Base-by-base conservation (phyloP, 805 yeast genomes). In the Hemisphaericaspora nanyangensis region DNA sequence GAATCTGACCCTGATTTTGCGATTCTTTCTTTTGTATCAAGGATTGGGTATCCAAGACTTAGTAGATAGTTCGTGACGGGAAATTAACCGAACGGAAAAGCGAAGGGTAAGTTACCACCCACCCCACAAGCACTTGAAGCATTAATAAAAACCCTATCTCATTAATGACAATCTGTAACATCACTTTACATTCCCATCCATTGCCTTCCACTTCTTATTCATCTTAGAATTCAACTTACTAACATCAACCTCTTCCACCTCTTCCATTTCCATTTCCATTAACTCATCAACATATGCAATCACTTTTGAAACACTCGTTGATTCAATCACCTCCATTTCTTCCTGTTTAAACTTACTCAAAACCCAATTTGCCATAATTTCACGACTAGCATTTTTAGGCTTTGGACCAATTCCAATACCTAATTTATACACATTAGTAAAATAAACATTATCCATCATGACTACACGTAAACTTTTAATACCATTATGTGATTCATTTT, bases 331-430 rank as follows among this genome's bases (percentile, higher is more conserved):
- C 17, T 42, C 27, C 35, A 49, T 50, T 39, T 68, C 72, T 1
- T 46, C 44, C 8, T 29, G 46, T 19, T 42, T 54, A 45, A 68
- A 63, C 16, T 47, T 43, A 3, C 69, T 53, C n/a, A 68, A 52
- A n/a, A 68, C 73, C 72, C 72, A 68, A 10, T 54, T 39, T 1
- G 63, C 62, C 66, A 68, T 66, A 3, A 58, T 51, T 34, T 58
- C 65, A 29, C 50, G 53, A 7, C 58, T 48, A 1, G 70, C 62
- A 39, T 48, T 54, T n/a, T 37, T 25, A 1, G 72, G 74, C 42
- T 67, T 68, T 5, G 74, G 74, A 2, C 74, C 74, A 19, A 68
- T 63, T 2, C 69, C 72, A 3, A 68, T 45, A 0, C 69, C 72
- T 15, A 68, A 48, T 44, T 65, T 67, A 37, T 45, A 61, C 1